phyloP scores from a whole-genome alignment of 169 alveolate genomes.

The Blepharisma undulans region DNA sequence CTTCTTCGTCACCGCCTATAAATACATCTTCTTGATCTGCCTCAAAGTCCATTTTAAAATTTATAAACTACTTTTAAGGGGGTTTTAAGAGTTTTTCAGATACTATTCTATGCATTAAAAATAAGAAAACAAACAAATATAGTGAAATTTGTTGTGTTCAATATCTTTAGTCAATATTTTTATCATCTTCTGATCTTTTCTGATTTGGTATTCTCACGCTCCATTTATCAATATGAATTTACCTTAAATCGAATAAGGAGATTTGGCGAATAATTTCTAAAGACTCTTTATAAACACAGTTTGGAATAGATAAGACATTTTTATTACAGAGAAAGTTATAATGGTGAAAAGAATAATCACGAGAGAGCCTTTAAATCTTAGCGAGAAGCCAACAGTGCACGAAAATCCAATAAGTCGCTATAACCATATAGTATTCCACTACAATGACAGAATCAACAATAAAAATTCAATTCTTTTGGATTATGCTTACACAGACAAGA shows the following conservation, averaged over 20 bases:
- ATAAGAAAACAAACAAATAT: no score
- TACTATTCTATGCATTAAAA: neutral
- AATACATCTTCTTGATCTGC: conserved; percentile 41
- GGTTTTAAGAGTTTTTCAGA: neutral
- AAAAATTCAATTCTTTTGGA: neutral
- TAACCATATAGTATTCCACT: neutral
- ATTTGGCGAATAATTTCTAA: neutral
- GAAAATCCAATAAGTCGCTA: neutral
- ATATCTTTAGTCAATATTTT: no score
- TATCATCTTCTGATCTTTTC: neutral
- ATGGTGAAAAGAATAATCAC: neutral
- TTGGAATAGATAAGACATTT: neutral
- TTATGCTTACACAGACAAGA: neutral
- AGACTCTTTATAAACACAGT: neutral
- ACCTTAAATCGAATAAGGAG: neutral
- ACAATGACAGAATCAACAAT: neutral
- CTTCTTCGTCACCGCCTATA: conserved; percentile 22
- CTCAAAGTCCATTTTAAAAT: conserved; percentile 37
- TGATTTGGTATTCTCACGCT: neutral
- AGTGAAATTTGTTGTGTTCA: no score
- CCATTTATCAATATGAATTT: neutral
- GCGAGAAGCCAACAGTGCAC: neutral
- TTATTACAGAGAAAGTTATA: neutral
- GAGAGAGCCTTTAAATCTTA: neutral
- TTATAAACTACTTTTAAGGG: neutral